Conservation (phyloP, 441 rosid genomes). For the Francoa sonchifolia region DNA sequence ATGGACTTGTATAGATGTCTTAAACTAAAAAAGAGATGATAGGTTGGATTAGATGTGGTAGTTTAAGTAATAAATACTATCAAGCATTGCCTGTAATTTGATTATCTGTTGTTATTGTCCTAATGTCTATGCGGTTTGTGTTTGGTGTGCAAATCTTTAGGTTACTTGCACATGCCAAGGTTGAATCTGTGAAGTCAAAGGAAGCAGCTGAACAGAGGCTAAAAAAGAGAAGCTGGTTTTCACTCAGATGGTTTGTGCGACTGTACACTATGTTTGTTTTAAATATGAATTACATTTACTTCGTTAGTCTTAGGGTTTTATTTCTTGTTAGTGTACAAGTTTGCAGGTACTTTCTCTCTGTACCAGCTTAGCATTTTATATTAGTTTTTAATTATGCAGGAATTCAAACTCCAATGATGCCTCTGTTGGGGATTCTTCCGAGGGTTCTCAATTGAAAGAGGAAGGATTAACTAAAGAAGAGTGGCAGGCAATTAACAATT, state of each 20-base stretch:
- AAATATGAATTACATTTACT: constrained; percentile 1
- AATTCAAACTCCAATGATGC: constrained; percentile 42
- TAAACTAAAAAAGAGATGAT: too few species aligned
- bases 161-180: constrained; percentile 99
- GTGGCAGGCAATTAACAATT: constrained; percentile 87
- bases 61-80: too few species aligned
- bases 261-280: constrained; percentile 9
- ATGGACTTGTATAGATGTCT: too few species aligned
- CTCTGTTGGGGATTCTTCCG: constrained; percentile 31
- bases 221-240: constrained; percentile 78
- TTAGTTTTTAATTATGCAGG: constrained; percentile 32
- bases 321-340: not conserved
- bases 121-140: constrained; percentile 5
- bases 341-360: not conserved
- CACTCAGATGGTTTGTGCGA: constrained; percentile 60
- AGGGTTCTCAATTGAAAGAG: constrained; percentile 36
- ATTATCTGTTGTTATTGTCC: not conserved
- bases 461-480: constrained; percentile 86
- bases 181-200: constrained; percentile 78
- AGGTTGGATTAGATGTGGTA: too few species aligned
- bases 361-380: constrained; percentile 4
- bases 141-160: constrained; percentile 31
- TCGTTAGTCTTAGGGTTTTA: not conserved
- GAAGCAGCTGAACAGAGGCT: constrained; percentile 88
- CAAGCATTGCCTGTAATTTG: too few species aligned